These are phyloP conservation scores for Pythium aristosporum DNA, from an alignment of 352 stramenopile species.

Conservation along the genomic window DNA sequence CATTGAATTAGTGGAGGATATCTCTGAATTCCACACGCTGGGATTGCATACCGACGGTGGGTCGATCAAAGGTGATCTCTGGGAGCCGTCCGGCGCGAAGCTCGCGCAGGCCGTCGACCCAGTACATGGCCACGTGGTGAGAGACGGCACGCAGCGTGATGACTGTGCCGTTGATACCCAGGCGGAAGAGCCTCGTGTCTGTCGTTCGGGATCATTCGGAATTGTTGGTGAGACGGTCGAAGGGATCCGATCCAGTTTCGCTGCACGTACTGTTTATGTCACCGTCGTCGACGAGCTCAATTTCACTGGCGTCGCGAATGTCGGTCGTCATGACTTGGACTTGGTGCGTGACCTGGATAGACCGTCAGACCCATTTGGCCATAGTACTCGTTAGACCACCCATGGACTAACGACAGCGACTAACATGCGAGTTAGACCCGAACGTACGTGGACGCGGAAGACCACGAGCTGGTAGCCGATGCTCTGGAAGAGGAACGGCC, in stretches of 20 bases:
- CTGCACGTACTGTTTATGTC: slow-evolving; percentile 13
- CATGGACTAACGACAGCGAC: neutral
- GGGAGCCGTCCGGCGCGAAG: slow-evolving; percentile 49
- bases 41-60: slow-evolving; percentile 37
- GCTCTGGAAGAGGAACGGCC: slow-evolving; percentile 78
- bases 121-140: slow-evolving; percentile 62
- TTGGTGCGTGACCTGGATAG: slow-evolving; percentile 54
- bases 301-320: slow-evolving; percentile 59
- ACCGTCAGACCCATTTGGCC: too few relatives aligned
- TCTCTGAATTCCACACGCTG: too few relatives aligned
- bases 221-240: slow-evolving; percentile 14
- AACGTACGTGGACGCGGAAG: slow-evolving; percentile 62
- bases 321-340: slow-evolving; percentile 73
- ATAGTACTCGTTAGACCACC: too few relatives aligned
- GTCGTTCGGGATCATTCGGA: neutral
- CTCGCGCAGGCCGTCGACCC: slow-evolving; percentile 61
- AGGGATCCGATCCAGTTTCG: neutral
- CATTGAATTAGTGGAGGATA: neutral
- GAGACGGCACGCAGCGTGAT: slow-evolving; percentile 72
- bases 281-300: slow-evolving; percentile 41
- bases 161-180: slow-evolving; percentile 63
- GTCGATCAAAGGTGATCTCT: slow-evolving; percentile 41
- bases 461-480: slow-evolving; percentile 64
- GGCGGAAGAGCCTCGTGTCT: slow-evolving; percentile 41
- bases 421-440: neutral